Base-by-base conservation (phyloP, 495 filamentous ascomycete species). In the Pyronema domesticum region DNA sequence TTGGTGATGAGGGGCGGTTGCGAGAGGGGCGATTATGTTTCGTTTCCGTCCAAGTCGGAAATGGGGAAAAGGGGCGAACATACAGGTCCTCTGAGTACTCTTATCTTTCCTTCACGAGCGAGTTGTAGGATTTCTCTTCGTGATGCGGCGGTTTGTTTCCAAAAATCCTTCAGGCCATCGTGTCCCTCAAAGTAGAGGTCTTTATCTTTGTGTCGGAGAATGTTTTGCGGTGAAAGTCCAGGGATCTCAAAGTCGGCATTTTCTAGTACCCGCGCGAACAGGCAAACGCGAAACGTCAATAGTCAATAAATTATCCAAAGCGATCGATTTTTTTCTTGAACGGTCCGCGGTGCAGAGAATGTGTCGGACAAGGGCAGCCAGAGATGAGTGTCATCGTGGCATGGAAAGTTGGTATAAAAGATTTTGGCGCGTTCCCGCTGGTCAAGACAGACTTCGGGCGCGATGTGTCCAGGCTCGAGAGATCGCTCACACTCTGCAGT, bases 131-230 rank as follows among this genome's bases (percentile, higher is more conserved):
- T 54, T 23, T 54, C 52, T 34, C 52, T 13, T 54, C 52, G 23
- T 15, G 33, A 33, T 10, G 52, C 52, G 11, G 52, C 52, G 7
- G 52, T 54, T 46, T 54, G 52, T 19, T 54, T 54, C 52, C 52
- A 54, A 46, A 54, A 54, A 19, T 54, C 52, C 30, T 42, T 39
- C 17, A 54, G 19, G 1, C 52, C 52, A 34, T 54, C 52, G 52
- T 54, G 52, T n/a, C 52, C 52, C 19, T 54, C 52, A 37, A 54
- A 54, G 36, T 54, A 39, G 42, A 54, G 52, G 19, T 54, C 52
- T 46, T 54, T 54, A 34, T 54, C 52, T 46, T 54, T 54, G 30
- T 54, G 52, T 8, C 52, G 39, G 52, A 54, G 52, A 19, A 54
- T 54, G 43, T 54, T 54, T 34, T 45, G 40, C 18, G 37, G 33